Evolutionary conservation across 768 basidiomycete genomes (phyloP).

Genomic region (Mycena haematopus): DNA sequence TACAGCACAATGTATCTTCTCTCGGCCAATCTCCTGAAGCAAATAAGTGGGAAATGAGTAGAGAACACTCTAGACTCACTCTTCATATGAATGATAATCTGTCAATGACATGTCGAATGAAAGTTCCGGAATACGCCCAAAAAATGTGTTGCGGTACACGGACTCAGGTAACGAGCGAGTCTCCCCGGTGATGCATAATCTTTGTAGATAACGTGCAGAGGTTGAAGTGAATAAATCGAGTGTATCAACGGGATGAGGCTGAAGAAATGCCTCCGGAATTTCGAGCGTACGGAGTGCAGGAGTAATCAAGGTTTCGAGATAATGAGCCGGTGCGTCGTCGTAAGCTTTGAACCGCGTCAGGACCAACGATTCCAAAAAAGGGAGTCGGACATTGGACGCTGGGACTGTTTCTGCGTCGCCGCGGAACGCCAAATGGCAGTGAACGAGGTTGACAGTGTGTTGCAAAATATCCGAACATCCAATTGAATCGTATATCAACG

Average conservation of each 20-base stretch:
- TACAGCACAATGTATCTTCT: not conserved
- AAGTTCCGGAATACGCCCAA: not conserved
- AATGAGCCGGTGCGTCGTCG: not conserved
- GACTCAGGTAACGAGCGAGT: not conserved
- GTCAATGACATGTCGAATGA: not conserved
- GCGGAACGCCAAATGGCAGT: not conserved
- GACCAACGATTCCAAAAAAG: not conserved
- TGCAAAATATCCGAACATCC: no score
- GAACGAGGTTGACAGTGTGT: no score
- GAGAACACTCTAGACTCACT: not conserved
- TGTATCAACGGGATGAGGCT: not conserved
- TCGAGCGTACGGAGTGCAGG: slow-evolving; percentile 3
- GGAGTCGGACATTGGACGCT: not conserved
- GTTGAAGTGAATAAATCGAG: not conserved
- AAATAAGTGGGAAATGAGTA: not conserved
- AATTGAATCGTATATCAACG: not conserved
- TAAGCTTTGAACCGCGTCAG: not conserved
- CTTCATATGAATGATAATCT: not conserved
- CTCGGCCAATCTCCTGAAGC: not conserved
- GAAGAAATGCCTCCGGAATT: not conserved
- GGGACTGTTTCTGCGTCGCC: no score
- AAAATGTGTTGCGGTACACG: not conserved
- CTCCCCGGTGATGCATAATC: not conserved
- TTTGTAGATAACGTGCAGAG: not conserved
- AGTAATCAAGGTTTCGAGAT: not conserved